Evolutionary conservation across 768 basidiomycete genomes (phyloP), one percentile per base, ranked within the genome.

Genomic region (Tulasnella sp.): DNA sequence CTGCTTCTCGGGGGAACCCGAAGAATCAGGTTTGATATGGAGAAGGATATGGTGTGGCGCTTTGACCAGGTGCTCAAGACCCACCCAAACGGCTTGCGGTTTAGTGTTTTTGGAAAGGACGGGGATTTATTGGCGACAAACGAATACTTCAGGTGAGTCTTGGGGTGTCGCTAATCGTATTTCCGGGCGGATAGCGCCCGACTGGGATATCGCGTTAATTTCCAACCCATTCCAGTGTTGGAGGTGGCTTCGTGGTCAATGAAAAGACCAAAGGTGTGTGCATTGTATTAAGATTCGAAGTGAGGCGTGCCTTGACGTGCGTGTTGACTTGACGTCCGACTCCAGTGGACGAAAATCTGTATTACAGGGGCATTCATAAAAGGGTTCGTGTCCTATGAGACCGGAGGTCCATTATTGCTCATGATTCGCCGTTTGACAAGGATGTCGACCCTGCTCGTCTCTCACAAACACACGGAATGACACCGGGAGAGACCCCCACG

Each of bases 201-300:
- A n/a, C n/a, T n/a, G n/a, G 11, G 9, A 27, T 51, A 7, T 11
- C 34, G 12, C 29, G 17, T 7, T 19, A 50, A 14, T 2, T 46
- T 46, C 12, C 21, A 11, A n/a, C n/a, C n/a, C n/a, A n/a, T n/a
- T 6, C 15, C 19, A 81, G 86, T 54, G 90, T 96, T 48, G 90
- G 91, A 2, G 91, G 91, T 41, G 91, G 91, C 2, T 96, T 94
- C 66, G 91, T 94, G 2, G 90, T 96, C 23, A 96, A 96, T 64
- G 87, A 92, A 37, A 86, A 90, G 67, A 96, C 91, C 1, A 84
- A 92, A 74, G 82, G 86, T 83, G 62, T 58, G 65, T 61, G 15
- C 2, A 1, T 6, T 25, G 45, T 2, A 11, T 31, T n/a, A n/a
- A n/a, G n/a, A n/a, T n/a, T 31, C 21, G 7, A 1, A 3, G 14